Percentiles rank a stretch among this genome's conserved stretches.
phyloP scores from a whole-genome alignment of 768 basidiomycete genomes.

The Mycena vulgaris region DNA sequence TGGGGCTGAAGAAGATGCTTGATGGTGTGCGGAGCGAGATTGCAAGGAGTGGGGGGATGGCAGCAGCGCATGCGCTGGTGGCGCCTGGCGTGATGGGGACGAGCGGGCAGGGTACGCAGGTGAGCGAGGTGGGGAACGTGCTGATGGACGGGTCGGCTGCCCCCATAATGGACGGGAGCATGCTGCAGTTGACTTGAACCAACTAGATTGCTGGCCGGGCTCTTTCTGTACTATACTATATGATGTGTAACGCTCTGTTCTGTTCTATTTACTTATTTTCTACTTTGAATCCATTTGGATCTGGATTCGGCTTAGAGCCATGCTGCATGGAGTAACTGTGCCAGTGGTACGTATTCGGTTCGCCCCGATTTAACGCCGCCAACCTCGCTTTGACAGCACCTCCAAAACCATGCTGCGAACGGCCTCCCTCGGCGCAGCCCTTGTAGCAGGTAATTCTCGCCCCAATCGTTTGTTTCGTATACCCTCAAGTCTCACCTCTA shows the following conservation, averaged over 20 bases:
- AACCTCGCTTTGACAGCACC: not conserved
- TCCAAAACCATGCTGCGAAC: not conserved
- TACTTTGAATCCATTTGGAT: not conserved
- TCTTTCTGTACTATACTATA: constrained; percentile 20
- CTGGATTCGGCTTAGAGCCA: not conserved
- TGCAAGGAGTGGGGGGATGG: constrained; percentile 63
- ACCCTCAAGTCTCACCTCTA: not conserved
- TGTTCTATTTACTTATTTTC: not conserved
- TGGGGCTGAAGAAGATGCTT: constrained; percentile 78
- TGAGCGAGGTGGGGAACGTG: constrained; percentile 65
- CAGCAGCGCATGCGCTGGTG: constrained; percentile 49
- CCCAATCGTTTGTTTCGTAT: not conserved
- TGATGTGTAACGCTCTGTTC: constrained; percentile 6
- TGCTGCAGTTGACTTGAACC: constrained; percentile 63
- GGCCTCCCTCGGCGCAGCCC: not conserved
- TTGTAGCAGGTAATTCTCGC: not conserved
- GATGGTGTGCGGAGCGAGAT: constrained; percentile 79
- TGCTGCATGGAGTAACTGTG: no score
- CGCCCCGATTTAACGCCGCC: not conserved
- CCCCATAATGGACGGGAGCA: constrained; percentile 69
- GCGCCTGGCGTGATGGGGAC: constrained; percentile 63
- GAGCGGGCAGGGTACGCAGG: constrained; percentile 72
- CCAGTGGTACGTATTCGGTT: not conserved
- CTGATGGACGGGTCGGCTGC: constrained; percentile 67
- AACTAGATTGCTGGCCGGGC: not conserved